Percentiles rank a stretch among this genome's conserved stretches.
These are phyloP conservation scores for Colletotrichum karsti DNA, from an alignment of 2,329 filamentous ascomycete genomes.

Conservation along the genomic window DNA sequence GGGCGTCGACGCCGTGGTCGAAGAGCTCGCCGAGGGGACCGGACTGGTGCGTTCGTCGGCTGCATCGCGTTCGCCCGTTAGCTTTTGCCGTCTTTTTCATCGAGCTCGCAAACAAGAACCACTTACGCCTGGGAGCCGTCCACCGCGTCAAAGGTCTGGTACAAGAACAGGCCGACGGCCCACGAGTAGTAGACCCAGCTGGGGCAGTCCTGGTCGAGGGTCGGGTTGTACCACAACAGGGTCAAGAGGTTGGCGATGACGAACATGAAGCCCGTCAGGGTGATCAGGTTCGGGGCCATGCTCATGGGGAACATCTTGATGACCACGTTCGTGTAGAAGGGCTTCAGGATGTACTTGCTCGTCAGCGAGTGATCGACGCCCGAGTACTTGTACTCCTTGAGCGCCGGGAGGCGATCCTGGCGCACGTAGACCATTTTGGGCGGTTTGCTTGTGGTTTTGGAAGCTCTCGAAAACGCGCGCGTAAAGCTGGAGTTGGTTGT, in stretches of 20 bases:
- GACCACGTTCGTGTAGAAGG: slow-evolving; percentile 94
- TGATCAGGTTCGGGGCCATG: slow-evolving; percentile 93
- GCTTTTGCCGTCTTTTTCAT: not conserved
- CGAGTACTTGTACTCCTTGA: slow-evolving; percentile 96
- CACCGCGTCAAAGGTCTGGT: slow-evolving; percentile 98
- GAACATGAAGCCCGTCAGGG: slow-evolving; percentile 88
- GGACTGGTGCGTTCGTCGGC: slow-evolving; percentile 88
- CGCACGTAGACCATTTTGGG: slow-evolving; percentile 90
- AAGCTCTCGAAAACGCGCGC: too few relatives aligned
- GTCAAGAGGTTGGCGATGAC: slow-evolving; percentile 90
- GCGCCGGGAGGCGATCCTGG: slow-evolving; percentile 85
- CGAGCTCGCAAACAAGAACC: slow-evolving; percentile 33
- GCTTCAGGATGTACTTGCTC: slow-evolving; percentile 94
- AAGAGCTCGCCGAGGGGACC: slow-evolving; percentile 96
- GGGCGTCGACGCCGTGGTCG: slow-evolving; percentile 95
- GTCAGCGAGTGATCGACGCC: slow-evolving; percentile 89
- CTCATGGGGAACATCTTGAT: slow-evolving; percentile 94
- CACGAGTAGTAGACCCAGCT: slow-evolving; percentile 95
- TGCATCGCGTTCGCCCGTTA: slow-evolving; percentile 41
- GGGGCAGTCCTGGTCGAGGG: slow-evolving; percentile 91
- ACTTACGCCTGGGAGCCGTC: slow-evolving; percentile 92
- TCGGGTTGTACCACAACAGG: slow-evolving; percentile 95
- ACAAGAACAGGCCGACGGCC: slow-evolving; percentile 89
- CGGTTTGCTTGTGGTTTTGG: not conserved
- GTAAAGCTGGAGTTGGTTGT: not conserved